These are phyloP conservation scores for Flaveria sonorensis DNA, from an alignment of 129 eudicot genomes.

Conservation along the genomic window DNA sequence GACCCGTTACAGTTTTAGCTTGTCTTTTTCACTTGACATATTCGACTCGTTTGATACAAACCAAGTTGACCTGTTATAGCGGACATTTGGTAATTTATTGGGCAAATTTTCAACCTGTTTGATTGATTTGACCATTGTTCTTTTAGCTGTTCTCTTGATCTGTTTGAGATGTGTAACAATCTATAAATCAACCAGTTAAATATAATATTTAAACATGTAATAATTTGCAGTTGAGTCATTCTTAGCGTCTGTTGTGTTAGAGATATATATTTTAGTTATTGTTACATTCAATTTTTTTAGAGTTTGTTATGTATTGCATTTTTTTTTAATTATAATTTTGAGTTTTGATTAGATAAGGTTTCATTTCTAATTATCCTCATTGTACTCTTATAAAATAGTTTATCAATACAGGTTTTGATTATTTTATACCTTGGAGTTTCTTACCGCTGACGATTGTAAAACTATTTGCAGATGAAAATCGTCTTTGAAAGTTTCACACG, in stretches of 20 bases:
- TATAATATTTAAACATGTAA: neutral
- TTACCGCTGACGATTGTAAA: conserved; percentile 4
- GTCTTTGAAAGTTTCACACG: conserved; percentile 53
- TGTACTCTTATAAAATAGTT: no score
- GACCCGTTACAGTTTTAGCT: neutral
- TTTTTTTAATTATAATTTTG: no score
- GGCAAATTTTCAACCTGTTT: neutral
- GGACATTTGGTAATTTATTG: no score
- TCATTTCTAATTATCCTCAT: no score
- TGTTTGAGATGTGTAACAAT: neutral
- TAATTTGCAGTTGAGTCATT: neutral
- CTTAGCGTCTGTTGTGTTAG: neutral
- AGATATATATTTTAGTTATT: no score
- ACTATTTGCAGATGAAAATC: conserved; percentile 59
- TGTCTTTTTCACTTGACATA: neutral
- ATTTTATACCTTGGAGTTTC: neutral
- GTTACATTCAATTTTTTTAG: no score
- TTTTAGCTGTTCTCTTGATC: neutral
- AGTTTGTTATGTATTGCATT: no score
- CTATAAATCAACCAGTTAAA: no score
- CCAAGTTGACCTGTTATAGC: no score
- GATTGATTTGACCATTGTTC: neutral
- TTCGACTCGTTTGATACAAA: neutral
- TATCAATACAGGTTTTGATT: no score
- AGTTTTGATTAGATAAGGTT: no score